These are phyloP conservation scores for Hymenoscyphus linearis DNA, from an alignment of 2,329 filamentous ascomycete genomes.

Conservation along the genomic window DNA sequence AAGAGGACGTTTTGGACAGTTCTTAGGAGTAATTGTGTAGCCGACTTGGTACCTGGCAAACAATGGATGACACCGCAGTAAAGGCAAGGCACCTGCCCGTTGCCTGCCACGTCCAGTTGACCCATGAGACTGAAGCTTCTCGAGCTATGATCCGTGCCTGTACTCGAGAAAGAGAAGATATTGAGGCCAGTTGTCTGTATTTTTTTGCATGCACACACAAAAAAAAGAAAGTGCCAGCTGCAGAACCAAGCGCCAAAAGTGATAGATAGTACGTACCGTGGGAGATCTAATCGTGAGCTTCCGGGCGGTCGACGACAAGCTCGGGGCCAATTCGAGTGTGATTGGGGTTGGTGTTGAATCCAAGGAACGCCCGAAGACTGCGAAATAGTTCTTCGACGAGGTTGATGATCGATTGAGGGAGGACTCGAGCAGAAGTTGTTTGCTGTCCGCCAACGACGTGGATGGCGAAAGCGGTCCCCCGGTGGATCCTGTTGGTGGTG, in stretches of 20 bases:
- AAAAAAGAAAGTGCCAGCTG: neutral
- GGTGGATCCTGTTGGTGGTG: neutral
- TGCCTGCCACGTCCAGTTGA: neutral
- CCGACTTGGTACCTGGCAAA: neutral
- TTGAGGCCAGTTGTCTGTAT: neutral
- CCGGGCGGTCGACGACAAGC: neutral
- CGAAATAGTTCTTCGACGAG: neutral
- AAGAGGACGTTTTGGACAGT: neutral
- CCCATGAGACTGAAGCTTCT: neutral
- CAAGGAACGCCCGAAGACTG: neutral
- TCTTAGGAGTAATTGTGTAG: neutral
- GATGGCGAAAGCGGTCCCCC: neutral
- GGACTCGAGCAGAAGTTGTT: neutral
- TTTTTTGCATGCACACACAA: neutral
- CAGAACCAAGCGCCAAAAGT: neutral
- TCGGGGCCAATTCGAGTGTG: neutral
- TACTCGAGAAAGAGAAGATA: neutral
- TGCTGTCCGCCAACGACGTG: neutral
- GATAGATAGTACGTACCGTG: neutral
- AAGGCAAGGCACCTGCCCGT: neutral
- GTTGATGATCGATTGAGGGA: neutral
- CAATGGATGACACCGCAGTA: neutral
- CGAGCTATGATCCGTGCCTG: neutral
- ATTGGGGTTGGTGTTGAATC: constrained; percentile 4
- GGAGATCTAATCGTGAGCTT: neutral